Base-by-base conservation (phyloP, 1,284 basidiomycete genomes). In the Cutaneotrichosporon spelunceum region DNA sequence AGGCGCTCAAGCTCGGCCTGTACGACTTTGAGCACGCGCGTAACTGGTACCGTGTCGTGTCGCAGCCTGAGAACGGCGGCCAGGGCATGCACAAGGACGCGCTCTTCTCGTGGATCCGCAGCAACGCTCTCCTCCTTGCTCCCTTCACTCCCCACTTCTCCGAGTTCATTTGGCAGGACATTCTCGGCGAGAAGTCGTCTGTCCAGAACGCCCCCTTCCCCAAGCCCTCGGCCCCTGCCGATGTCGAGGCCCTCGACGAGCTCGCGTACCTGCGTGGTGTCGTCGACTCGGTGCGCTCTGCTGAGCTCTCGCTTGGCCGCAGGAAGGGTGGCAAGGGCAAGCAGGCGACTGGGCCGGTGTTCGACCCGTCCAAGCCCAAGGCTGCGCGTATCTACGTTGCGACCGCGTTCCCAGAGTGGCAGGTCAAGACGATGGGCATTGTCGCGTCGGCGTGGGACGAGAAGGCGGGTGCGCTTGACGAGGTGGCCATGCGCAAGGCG, bases 1-100 rank as follows among this genome's bases (percentile, higher is more conserved):
- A 95, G 66, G 93, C 93, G 3, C 80, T 97, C 68, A 97, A 98
- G 81, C 88, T 85, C 66, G 95, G 94, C 56, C 96, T 98, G 82
- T 99, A 95, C 83, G 93, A 98, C 76, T 85, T 96, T 68, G 93
- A 97, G 78, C 88, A 86, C 48, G 84, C 88, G 2, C 88, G 96
- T 56, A 95, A 99, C 78, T 93, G 93, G 88, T 99, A 99, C 80
- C 90, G 94, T 62, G 90, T 95, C 75, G 91, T 96, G 57, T 93
- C 90, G 2, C 84, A 86, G 14, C 87, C 91, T 57, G 78, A 80
- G 56, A 84, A 89, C 59, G 78, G 78, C 56, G 78, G 78, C 53
- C 34, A 68, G 5, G 91, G 93, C 33, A 96, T 98, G 93, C 95
- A 99, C 78, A 88, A 79, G 59, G 82, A 94, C 65, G 81, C 86